Evolutionary conservation across 2,329 filamentous ascomycete genomes (phyloP).

Genomic region (Exophiala bonariae): DNA sequence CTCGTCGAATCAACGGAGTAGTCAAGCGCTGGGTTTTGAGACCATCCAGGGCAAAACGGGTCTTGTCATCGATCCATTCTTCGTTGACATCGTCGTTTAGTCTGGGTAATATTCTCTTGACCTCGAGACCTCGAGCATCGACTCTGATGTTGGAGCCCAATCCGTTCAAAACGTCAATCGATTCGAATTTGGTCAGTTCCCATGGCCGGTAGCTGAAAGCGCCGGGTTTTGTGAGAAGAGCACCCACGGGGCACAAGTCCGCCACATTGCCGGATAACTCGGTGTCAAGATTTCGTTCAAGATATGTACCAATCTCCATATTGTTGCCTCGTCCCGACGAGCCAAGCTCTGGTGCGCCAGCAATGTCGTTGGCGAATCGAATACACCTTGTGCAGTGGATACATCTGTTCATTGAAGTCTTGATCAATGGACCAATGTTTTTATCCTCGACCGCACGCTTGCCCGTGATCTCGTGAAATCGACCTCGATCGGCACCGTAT

Average conservation of each 20-base stretch:
- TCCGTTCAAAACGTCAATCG: constrained; percentile 89
- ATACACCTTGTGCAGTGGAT: constrained; percentile 99
- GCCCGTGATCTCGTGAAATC: constrained; percentile 92
- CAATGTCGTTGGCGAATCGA: constrained; percentile 96
- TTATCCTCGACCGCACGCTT: constrained; percentile 99
- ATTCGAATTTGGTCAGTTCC: constrained; percentile 96
- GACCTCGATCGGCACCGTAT: constrained; percentile 91
- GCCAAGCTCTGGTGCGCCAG: constrained; percentile 91
- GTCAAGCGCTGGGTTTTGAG: constrained; percentile 95
- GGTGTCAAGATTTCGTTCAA: constrained; percentile 89
- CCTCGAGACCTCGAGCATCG: constrained; percentile 88
- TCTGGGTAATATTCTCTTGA: constrained; percentile 90
- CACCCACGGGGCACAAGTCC: constrained; percentile 95
- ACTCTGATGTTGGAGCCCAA: constrained; percentile 93
- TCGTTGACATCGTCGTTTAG: constrained; percentile 98
- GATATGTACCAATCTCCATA: constrained; percentile 96
- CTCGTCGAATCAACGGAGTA: constrained; percentile 82
- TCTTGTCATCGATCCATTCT: constrained; percentile 99
- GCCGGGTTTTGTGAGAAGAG: constrained; percentile 94
- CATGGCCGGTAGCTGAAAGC: constrained; percentile 95
- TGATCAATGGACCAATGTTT: constrained; percentile 96
- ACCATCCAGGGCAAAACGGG: constrained; percentile 92
- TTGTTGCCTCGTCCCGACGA: constrained; percentile 94
- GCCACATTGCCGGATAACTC: constrained; percentile 97
- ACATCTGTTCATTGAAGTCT: constrained; percentile 99